phyloP scores from a whole-genome alignment of 306 rosid genomes.

The Luffa acutangula region DNA sequence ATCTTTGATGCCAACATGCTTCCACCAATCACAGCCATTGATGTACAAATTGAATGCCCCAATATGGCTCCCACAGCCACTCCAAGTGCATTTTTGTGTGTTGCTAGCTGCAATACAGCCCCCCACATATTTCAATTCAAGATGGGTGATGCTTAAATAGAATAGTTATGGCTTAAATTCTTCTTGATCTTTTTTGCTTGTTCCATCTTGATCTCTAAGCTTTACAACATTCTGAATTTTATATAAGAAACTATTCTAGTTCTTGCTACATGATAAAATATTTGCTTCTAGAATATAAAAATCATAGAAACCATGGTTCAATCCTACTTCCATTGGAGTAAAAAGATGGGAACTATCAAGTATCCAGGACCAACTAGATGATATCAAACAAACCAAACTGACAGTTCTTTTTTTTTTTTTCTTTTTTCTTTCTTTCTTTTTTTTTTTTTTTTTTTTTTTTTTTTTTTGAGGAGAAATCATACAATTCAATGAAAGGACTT shows the following conservation, averaged over 20 bases:
- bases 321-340: background rate
- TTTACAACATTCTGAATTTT: background rate
- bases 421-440: too few relatives aligned
- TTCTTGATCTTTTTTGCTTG: background rate
- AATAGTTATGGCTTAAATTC: background rate
- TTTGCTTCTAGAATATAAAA: background rate
- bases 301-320: conserved; percentile 2
- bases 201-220: background rate
- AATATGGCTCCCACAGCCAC: conserved; percentile 90
- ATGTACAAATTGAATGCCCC: conserved; percentile 94
- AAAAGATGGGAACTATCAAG: background rate
- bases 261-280: background rate
- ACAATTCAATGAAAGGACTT: conserved; percentile 19
- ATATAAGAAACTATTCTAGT: too few relatives aligned
- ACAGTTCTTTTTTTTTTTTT: too few relatives aligned
- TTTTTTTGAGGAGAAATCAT: background rate
- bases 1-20: conserved; percentile 96
- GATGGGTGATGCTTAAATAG: background rate
- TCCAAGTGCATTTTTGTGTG: conserved; percentile 93
- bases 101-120: conserved; percentile 61
- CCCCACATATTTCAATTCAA: background rate
- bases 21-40: conserved; percentile 92
- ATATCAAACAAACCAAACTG: background rate
- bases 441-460: too few relatives aligned
- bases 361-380: background rate